A percentile compares a stretch with the other conserved stretches of the same genome.
Conservation (phyloP, 2,329 filamentous ascomycete species). For the Penicillium sp. region DNA sequence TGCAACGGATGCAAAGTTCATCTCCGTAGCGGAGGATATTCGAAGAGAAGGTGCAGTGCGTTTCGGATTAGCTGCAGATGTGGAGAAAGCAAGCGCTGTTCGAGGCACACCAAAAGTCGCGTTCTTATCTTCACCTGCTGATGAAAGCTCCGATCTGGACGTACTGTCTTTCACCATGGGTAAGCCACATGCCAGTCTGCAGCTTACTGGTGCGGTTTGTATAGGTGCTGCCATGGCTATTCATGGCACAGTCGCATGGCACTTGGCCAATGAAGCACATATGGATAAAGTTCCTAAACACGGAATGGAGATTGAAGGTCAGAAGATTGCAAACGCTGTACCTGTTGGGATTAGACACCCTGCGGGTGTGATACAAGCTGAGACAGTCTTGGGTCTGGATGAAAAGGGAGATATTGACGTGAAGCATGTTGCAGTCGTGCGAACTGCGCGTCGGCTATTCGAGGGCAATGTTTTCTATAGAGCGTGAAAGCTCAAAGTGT, state of each 20-base stretch:
- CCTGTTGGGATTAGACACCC: slow-evolving; percentile 16
- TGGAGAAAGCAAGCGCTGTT: slow-evolving; percentile 37
- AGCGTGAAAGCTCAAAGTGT: background rate
- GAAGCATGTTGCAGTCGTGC: slow-evolving; percentile 16
- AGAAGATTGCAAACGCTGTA: slow-evolving; percentile 8
- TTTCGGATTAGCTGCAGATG: slow-evolving; percentile 56
- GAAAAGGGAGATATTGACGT: slow-evolving; percentile 3
- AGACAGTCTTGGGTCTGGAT: slow-evolving; percentile 9
- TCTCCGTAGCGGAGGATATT: slow-evolving; percentile 53
- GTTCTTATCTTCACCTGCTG: slow-evolving; percentile 42
- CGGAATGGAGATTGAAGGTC: slow-evolving; percentile 15
- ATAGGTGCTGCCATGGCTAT: slow-evolving; percentile 22
- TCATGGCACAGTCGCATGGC: slow-evolving; percentile 20
- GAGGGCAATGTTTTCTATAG: slow-evolving; percentile 21
- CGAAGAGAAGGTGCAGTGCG: slow-evolving; percentile 53
- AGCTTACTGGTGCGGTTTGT: slow-evolving; percentile 30
- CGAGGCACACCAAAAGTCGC: slow-evolving; percentile 62
- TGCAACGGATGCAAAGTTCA: slow-evolving; percentile 27
- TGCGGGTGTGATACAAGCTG: slow-evolving; percentile 16
- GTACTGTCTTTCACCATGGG: slow-evolving; percentile 28
- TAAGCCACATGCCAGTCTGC: slow-evolving; percentile 26
- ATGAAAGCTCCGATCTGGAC: slow-evolving; percentile 20
- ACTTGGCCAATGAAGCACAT: slow-evolving; percentile 2
- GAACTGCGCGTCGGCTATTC: slow-evolving; percentile 23
- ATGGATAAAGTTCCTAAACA: slow-evolving; percentile 7